Evolutionary conservation across 371 early-diverging fungal genomes (phyloP).

Genomic region (Agmasoma carcini): DNA sequence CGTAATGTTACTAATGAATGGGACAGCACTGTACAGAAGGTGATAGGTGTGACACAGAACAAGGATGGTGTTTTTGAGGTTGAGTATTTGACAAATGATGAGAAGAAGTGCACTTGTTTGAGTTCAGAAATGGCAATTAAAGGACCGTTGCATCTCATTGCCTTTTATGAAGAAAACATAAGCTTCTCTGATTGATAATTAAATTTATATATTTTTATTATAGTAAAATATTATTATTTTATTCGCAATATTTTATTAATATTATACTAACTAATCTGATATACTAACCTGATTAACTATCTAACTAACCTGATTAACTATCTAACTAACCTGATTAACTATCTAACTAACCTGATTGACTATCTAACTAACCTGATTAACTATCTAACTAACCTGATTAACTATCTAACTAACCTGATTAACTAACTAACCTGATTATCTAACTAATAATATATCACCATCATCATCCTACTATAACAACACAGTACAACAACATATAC

Average conservation of each 20-base stretch:
- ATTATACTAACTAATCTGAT: too few species aligned
- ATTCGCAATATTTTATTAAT: too few species aligned
- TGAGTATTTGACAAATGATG: conserved; percentile 23
- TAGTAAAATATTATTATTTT: too few species aligned
- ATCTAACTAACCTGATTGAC: too few species aligned
- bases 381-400: too few species aligned
- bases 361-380: too few species aligned
- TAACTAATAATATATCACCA: neutral
- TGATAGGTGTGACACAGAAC: conserved; percentile 6
- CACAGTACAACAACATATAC: neutral
- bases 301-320: too few species aligned
- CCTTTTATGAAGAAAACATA: conserved; percentile 42
- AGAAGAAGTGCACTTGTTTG: conserved; percentile 5
- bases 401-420: too few species aligned
- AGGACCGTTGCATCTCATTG: conserved; percentile 31
- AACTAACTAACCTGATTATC: neutral
- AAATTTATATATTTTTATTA: conserved; percentile 1
- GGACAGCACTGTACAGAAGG: conserved; percentile 14
- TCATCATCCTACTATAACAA: neutral
- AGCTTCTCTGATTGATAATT: conserved; percentile 17
- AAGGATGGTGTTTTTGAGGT: conserved; percentile 16
- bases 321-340: too few species aligned
- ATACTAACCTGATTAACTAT: too few species aligned
- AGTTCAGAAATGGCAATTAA: conserved; percentile 11
- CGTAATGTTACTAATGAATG: conserved; percentile 24